These are phyloP conservation scores for Lipomyces kockii DNA, from an alignment of 805 yeast species.

Conservation along the genomic window DNA sequence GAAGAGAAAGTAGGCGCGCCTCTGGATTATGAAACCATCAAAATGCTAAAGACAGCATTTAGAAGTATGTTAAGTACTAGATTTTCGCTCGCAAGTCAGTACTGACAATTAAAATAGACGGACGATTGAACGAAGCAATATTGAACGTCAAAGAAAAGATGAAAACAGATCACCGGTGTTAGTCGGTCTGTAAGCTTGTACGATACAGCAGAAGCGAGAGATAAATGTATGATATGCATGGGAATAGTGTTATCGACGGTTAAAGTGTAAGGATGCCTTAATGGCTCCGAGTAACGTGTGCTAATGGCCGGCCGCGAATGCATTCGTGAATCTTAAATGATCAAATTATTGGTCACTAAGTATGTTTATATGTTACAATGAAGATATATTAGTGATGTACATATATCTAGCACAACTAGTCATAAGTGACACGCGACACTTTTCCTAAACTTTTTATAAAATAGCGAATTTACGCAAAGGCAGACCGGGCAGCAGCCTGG, in stretches of 20 bases:
- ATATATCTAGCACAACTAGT: neutral
- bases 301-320: too few relatives aligned
- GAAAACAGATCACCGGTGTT: conserved; percentile 43
- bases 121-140: conserved; percentile 48
- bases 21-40: conserved; percentile 37
- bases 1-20: conserved; percentile 41
- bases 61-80: conserved; percentile 26
- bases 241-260: neutral
- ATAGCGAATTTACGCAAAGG: conserved; percentile 47
- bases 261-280: too few relatives aligned
- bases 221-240: neutral
- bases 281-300: too few relatives aligned
- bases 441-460: conserved; percentile 18
- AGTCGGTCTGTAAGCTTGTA: neutral
- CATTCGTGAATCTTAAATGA: neutral
- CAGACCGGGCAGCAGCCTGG: conserved; percentile 96
- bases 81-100: neutral
- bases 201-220: neutral
- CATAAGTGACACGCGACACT: neutral
- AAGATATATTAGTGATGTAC: neutral
- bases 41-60: conserved; percentile 38
- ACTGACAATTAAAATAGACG: conserved; percentile 33
- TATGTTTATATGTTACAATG: neutral
- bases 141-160: conserved; percentile 43
- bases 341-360: neutral